phyloP scores from a whole-genome alignment of 164 flowering plant genomes.

The Aristolochia contorta region DNA sequence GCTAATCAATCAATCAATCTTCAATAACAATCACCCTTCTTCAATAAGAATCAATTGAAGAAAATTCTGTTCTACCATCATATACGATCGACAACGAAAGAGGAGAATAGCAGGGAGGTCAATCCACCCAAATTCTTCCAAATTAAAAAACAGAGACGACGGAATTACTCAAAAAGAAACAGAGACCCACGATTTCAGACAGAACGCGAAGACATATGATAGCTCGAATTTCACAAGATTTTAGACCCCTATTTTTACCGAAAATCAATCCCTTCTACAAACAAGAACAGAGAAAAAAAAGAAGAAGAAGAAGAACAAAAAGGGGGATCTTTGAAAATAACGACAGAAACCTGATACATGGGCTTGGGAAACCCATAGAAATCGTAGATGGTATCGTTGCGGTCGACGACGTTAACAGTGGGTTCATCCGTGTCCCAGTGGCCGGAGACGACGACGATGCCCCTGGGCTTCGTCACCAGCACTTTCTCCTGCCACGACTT shows the following conservation, averaged over 20 bases:
- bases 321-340: neutral
- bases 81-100: too few relatives aligned
- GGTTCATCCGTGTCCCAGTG: slow-evolving; percentile 78
- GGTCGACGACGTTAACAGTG: slow-evolving; percentile 37
- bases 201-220: too few relatives aligned
- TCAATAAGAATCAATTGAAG: too few relatives aligned
- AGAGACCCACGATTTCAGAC: too few relatives aligned
- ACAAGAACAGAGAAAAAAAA: neutral
- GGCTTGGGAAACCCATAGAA: slow-evolving; percentile 66
- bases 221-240: neutral
- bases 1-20: too few relatives aligned
- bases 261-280: neutral
- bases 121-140: too few relatives aligned
- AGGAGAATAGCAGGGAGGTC: too few relatives aligned
- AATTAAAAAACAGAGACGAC: too few relatives aligned
- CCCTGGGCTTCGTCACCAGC: slow-evolving; percentile 27
- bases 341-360: slow-evolving; percentile 58
- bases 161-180: too few relatives aligned
- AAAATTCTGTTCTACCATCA: too few relatives aligned
- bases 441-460: slow-evolving; percentile 64
- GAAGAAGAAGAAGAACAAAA: neutral
- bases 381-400: slow-evolving; percentile 55
- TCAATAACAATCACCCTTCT: too few relatives aligned
- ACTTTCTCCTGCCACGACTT: slow-evolving; percentile 35
- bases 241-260: neutral